These are phyloP conservation scores for Nymphaea thermarum DNA, from an alignment of 164 flowering plant species.

Conservation along the genomic window DNA sequence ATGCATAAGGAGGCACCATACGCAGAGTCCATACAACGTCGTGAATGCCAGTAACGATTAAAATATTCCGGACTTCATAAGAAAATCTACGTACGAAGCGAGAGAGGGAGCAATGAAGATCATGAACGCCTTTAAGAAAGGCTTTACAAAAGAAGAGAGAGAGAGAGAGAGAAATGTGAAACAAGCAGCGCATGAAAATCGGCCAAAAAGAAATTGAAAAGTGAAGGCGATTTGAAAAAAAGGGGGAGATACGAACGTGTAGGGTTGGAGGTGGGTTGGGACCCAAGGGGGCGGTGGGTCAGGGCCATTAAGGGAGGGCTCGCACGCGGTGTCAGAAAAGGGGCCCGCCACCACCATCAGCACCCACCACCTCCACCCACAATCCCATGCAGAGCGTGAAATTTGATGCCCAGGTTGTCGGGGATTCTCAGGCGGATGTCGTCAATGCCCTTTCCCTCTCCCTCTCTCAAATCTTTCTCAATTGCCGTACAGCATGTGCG, in stretches of 20 bases:
- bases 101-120: constrained; percentile 11
- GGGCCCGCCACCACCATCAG: constrained; percentile 28
- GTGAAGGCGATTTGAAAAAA: too few species aligned
- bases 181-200: too few species aligned
- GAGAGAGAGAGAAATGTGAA: constrained; percentile 17
- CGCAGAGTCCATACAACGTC: too few species aligned
- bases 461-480: neutral
- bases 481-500: too few species aligned
- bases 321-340: constrained; percentile 48
- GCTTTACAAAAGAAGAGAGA: too few species aligned
- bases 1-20: too few species aligned
- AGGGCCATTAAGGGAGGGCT: constrained; percentile 34
- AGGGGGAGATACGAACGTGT: neutral
- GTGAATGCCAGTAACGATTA: too few species aligned
- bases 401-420: constrained; percentile 22
- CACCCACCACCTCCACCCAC: constrained; percentile 56
- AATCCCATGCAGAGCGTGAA: constrained; percentile 14
- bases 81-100: neutral
- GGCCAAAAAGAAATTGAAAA: too few species aligned
- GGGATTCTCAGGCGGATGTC: constrained; percentile 7
- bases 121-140: neutral
- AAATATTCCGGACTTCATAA: too few species aligned
- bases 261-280: constrained; percentile 2
- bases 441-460: constrained; percentile 3
- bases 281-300: constrained; percentile 4